Evolutionary conservation across 768 basidiomycete genomes (phyloP), one percentile per base, ranked within the genome.

Genomic region (Mycena albidolilacea): DNA sequence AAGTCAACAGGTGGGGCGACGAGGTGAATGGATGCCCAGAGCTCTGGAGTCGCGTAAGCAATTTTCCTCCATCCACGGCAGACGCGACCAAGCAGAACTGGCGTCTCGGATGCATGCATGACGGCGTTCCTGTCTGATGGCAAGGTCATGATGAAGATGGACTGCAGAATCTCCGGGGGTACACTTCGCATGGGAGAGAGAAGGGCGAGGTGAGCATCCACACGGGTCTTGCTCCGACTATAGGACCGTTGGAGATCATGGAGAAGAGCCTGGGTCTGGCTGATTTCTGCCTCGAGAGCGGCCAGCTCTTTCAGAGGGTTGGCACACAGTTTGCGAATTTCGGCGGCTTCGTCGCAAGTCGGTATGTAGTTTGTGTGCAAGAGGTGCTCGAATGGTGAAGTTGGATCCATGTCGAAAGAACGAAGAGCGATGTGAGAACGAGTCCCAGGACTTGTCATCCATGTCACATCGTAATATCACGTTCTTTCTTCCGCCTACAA

Each of bases 351-450:
- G 0, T 63, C 66, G 17, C 38, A 14, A 11, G 66, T 59, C 10
- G 71, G 66, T 4, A 72, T 54, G 35, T 72, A 64, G 63, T 72
- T 72, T 30, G 66, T 68, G 55, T 64, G 71, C 43, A 72, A 67
- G n/a, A 63, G 35, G 23, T 66, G 54, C 3, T 64, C 35, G 35
- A 72, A 72, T 19, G 71, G 71, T 2, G 71, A 72, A 0, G 52
- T 1, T 35, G 68, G 62, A 11, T 30, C 48, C 48, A 50, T 30
- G 30, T 30, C 30, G 30, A 30, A 30, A 30, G 30, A 30, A 30
- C 30, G 30, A 3, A 30, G 30, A 30, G 30, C 30, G 30, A 30
- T 30, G 30, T 30, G 30, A 30, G 30, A 30, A 30, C 30, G 30
- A 30, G 30, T 30, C 30, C 30, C 3, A 30, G 3, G 30, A 30